A percentile compares a stretch with the other conserved stretches of the same genome.
These are phyloP conservation scores for Emmonsiellopsis sp. DNA, from an alignment of 2,329 filamentous ascomycete genomes.

Conservation along the genomic window DNA sequence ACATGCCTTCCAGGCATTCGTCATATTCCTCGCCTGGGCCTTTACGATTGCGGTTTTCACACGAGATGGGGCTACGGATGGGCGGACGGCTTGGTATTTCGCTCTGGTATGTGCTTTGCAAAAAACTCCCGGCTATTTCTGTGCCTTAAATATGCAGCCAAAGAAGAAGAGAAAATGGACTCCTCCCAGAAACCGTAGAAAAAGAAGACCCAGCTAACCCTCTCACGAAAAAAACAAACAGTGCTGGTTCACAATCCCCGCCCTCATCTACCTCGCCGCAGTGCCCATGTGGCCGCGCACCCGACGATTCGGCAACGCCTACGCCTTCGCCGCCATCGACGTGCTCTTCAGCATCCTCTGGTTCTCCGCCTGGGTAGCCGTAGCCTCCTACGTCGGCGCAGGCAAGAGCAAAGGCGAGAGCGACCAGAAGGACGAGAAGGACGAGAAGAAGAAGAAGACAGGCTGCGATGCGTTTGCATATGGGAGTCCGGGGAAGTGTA, in stretches of 20 bases:
- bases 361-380: constrained; percentile 50
- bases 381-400: constrained; percentile 48
- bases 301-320: constrained; percentile 50
- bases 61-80: constrained; percentile 44
- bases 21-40: constrained; percentile 51
- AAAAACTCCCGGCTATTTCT: too few species aligned
- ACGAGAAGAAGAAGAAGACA: constrained; percentile 33
- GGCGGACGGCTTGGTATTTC: constrained; percentile 49
- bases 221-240: constrained; percentile 18
- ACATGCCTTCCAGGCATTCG: constrained; percentile 45
- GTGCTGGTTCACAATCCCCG: constrained; percentile 53
- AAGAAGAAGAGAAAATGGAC: too few species aligned
- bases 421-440: constrained; percentile 18
- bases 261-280: constrained; percentile 51
- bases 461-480: constrained; percentile 49
- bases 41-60: constrained; percentile 52
- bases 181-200: too few species aligned
- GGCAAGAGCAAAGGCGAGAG: constrained; percentile 44
- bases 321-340: constrained; percentile 50
- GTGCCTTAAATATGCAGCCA: too few species aligned
- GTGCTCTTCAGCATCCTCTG: constrained; percentile 47
- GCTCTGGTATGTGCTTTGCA: constrained; percentile 39
- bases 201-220: too few species aligned
- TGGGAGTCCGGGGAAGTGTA: constrained; percentile 48
- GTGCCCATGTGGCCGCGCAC: constrained; percentile 54